These are phyloP conservation scores for Penicillium cinerascens DNA, from an alignment of 495 filamentous ascomycete genomes.

Conservation along the genomic window DNA sequence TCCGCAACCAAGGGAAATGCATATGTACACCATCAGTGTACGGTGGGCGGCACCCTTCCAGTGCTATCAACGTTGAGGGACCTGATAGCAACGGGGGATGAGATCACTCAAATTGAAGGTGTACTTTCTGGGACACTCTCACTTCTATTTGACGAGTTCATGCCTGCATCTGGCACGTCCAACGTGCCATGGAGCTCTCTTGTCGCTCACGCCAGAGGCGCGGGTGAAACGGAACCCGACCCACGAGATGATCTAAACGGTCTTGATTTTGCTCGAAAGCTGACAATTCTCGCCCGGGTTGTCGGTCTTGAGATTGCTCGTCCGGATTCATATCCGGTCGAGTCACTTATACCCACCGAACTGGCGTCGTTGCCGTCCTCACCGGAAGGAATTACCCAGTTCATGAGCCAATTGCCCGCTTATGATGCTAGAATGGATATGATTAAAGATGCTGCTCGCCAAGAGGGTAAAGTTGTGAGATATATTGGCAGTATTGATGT, in stretches of 20 bases:
- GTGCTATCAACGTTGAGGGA: slow-evolving; percentile 89
- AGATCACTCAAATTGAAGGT: slow-evolving; percentile 84
- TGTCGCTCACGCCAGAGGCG: slow-evolving; percentile 77
- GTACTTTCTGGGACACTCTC: slow-evolving; percentile 94
- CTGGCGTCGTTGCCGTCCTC: slow-evolving; percentile 66
- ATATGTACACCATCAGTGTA: slow-evolving; percentile 87
- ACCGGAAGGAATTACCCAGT: slow-evolving; percentile 54
- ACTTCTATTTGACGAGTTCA: slow-evolving; percentile 30
- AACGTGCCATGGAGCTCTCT: slow-evolving; percentile 75
- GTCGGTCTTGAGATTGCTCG: slow-evolving; percentile 70
- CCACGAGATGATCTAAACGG: slow-evolving; percentile 93
- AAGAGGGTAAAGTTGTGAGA: slow-evolving; percentile 76
- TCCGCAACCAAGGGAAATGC: slow-evolving; percentile 60
- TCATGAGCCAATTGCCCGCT: slow-evolving; percentile 64
- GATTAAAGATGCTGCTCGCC: slow-evolving; percentile 66
- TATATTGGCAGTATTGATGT: slow-evolving; percentile 88
- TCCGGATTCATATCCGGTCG: slow-evolving; percentile 77
- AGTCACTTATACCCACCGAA: slow-evolving; percentile 79
- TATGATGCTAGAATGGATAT: slow-evolving; percentile 80
- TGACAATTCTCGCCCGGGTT: slow-evolving; percentile 86
- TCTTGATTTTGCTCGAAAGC: slow-evolving; percentile 86
- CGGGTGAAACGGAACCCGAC: slow-evolving; percentile 95
- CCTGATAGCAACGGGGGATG: slow-evolving; percentile 82
- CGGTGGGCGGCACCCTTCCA: slow-evolving; percentile 87
- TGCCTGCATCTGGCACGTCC: slow-evolving; percentile 50